A percentile compares a stretch with the other conserved stretches of the same genome.
phyloP scores from a whole-genome alignment of 2,329 filamentous ascomycete genomes.

The Cercospora canescens region DNA sequence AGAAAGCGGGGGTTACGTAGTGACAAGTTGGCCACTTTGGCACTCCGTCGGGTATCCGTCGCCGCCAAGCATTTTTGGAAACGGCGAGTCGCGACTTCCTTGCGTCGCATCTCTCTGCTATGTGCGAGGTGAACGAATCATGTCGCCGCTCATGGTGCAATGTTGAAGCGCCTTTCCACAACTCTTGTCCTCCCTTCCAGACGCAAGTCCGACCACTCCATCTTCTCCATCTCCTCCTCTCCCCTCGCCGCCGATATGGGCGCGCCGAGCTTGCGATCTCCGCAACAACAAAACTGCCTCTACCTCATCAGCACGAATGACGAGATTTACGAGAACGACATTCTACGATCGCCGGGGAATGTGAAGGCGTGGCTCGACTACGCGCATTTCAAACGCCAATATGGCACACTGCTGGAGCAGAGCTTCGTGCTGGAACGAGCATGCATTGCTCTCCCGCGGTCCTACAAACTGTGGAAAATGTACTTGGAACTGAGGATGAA shows the following conservation, averaged over 20 bases:
- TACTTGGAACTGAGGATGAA: constrained; percentile 84
- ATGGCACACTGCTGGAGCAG: constrained; percentile 83
- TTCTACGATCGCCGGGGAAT: constrained; percentile 79
- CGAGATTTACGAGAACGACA: constrained; percentile 93
- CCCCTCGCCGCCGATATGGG: constrained; percentile 13
- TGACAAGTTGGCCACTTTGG: too few relatives aligned
- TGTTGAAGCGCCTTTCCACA: constrained; percentile 10
- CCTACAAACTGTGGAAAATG: constrained; percentile 98
- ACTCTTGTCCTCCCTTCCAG: constrained; percentile 20
- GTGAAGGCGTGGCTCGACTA: constrained; percentile 96
- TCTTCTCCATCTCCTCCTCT: constrained; percentile 10
- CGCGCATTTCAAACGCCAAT: constrained; percentile 83
- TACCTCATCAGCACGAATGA: constrained; percentile 74
- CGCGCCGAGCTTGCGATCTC: constrained; percentile 14
- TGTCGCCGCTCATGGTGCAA: not conserved
- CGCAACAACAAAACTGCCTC: constrained; percentile 34
- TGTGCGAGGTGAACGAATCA: not conserved
- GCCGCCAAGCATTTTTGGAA: not conserved
- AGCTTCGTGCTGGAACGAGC: constrained; percentile 87
- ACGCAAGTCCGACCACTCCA: constrained; percentile 21
- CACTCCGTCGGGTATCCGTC: too few relatives aligned
- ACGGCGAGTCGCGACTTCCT: constrained; percentile 7
- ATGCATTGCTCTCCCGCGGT: constrained; percentile 83
- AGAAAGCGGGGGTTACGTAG: too few relatives aligned
- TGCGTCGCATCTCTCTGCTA: constrained; percentile 5